phyloP scores from a whole-genome alignment of 768 basidiomycete species.

The Naganishia friedmannii region DNA sequence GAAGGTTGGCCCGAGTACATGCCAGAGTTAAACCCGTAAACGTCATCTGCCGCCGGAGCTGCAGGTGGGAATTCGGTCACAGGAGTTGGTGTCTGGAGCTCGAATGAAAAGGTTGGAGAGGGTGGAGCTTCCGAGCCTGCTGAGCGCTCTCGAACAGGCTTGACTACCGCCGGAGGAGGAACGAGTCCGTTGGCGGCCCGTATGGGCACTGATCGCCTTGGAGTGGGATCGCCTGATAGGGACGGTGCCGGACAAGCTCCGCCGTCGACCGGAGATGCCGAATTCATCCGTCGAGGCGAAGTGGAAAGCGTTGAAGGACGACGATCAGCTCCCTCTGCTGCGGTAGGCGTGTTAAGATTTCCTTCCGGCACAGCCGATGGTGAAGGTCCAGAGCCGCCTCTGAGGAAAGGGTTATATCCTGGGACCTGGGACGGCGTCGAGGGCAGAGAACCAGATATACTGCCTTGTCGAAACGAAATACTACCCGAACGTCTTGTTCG shows the following conservation, averaged over 20 bases:
- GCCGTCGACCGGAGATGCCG: background rate
- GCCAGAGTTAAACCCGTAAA: background rate
- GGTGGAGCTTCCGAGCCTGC: slow-evolving; percentile 2
- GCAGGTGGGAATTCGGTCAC: background rate
- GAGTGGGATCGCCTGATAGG: background rate
- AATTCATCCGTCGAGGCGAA: background rate
- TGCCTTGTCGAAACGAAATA: slow-evolving; percentile 17
- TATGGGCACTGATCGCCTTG: background rate
- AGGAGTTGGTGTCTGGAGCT: slow-evolving; percentile 15
- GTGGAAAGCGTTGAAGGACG: background rate
- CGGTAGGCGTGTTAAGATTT: background rate
- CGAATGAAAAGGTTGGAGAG: slow-evolving; percentile 11
- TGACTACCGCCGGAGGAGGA: slow-evolving; percentile 17
- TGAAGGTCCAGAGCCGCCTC: background rate
- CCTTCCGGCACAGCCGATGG: background rate
- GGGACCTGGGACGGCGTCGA: slow-evolving; percentile 5
- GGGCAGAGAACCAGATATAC: slow-evolving; percentile 19
- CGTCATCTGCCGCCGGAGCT: background rate
- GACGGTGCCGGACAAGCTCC: too few relatives aligned
- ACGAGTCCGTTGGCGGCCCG: slow-evolving; percentile 21
- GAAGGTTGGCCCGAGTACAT: background rate
- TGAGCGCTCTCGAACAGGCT: background rate
- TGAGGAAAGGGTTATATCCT: slow-evolving; percentile 2
- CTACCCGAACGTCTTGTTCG: slow-evolving; percentile 2
- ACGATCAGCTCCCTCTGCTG: background rate